A percentile compares a stretch with the other conserved stretches of the same genome.
Conservation (phyloP, 768 basidiomycete genomes). For the Crucibulum laeve region DNA sequence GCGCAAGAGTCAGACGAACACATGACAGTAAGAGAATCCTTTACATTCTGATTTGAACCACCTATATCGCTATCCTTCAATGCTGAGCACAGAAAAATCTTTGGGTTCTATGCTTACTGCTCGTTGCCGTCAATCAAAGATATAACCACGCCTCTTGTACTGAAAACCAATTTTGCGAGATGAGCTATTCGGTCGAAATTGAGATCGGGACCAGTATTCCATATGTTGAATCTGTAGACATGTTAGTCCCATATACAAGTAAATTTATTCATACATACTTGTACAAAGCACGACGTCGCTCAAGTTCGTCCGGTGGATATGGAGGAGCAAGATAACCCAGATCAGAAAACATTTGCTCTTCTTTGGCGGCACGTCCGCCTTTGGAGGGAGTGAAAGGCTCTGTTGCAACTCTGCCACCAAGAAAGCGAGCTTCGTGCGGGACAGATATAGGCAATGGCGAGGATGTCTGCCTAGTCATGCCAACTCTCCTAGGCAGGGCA, state of each 20-base stretch:
- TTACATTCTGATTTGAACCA: slow-evolving; percentile 91
- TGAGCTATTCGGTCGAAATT: slow-evolving; percentile 95
- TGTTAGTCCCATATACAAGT: slow-evolving; percentile 1
- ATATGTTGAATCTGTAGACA: slow-evolving; percentile 74
- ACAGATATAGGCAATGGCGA: slow-evolving; percentile 52
- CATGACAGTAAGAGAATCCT: slow-evolving; percentile 1
- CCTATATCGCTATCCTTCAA: slow-evolving; percentile 25
- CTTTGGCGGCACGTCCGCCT: slow-evolving; percentile 52
- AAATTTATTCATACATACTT: slow-evolving; percentile 45
- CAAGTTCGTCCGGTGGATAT: slow-evolving; percentile 78
- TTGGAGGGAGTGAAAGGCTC: slow-evolving; percentile 23
- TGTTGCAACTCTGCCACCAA: slow-evolving; percentile 24
- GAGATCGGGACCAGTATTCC: slow-evolving; percentile 79
- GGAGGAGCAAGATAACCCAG: slow-evolving; percentile 76
- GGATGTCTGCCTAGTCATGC: slow-evolving; percentile 58
- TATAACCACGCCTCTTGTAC: slow-evolving; percentile 80
- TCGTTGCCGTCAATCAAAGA: slow-evolving; percentile 81
- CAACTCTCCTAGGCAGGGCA: slow-evolving; percentile 45
- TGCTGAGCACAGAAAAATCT: slow-evolving; percentile 2
- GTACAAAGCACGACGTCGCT: slow-evolving; percentile 80
- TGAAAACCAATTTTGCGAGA: slow-evolving; percentile 90
- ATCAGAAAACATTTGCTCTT: slow-evolving; percentile 62
- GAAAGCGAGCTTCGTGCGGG: slow-evolving; percentile 25
- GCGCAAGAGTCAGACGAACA: slow-evolving; percentile 1
- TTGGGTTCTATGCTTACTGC: slow-evolving; percentile 46